Base-by-base conservation (phyloP, 2,329 filamentous ascomycete genomes). In the Monosporascus sp. region DNA sequence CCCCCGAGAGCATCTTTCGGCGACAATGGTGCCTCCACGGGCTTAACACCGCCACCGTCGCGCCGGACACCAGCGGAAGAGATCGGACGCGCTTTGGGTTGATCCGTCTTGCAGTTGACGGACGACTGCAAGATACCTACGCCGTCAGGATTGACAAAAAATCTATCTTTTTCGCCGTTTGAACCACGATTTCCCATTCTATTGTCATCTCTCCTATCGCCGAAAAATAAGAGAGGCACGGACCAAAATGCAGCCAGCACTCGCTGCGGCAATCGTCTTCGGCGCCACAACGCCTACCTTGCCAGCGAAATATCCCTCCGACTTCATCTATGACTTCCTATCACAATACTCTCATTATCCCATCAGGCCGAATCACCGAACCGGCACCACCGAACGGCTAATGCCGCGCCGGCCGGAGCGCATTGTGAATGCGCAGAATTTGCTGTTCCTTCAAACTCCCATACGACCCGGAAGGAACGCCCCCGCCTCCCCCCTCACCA, bases 81-180 rank as follows among this genome's bases (percentile, higher is more conserved):
- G 47, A 82, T 82, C 66, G 80, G 80, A 6, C 72, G 76, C 27
- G 79, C 79, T 3, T 76, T 82, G 51, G 79, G 79, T n/a, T 82
- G 71, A 78, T 43, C 37, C 17, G 37, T 53, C 49, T 52, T 50
- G 22, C 5, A 35, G 31, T 17, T n/a, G 14, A 46, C 43, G 7
- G 20, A 9, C 20, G 3, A 44, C 31, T 35, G 4, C 31, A 35
- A 35, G 31, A 35, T 35, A 5, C 31, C 31, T 35, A 35, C 9
- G 31, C 31, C 5, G 11, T 35, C 11, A 35, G 11, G 31, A 35
- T 35, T 35, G 31, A n/a, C n/a, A n/a, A n/a, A n/a, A n/a, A n/a
- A n/a, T 5, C 9, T 2, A 14, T 14, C 0, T 31, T 14, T 35
- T 35, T 35, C 9, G 11, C 31, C 31, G 31, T 35, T 35, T 14